phyloP scores from a whole-genome alignment of 441 rosid genomes.

The Syzygium syzygioides region DNA sequence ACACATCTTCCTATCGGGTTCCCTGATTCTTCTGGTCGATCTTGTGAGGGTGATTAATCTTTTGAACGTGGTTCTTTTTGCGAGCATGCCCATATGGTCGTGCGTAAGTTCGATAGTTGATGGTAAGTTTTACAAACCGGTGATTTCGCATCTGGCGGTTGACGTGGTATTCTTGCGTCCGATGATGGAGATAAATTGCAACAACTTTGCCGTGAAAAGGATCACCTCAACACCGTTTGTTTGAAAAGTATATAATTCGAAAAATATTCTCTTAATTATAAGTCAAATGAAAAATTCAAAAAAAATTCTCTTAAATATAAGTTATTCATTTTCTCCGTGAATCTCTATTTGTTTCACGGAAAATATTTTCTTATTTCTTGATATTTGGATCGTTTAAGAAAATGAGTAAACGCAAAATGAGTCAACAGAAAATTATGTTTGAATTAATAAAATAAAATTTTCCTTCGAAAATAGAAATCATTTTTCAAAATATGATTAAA shows the following conservation, averaged over 20 bases:
- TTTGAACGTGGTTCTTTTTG: background rate
- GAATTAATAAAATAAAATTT: too few species aligned
- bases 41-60: background rate
- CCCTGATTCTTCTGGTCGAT: background rate
- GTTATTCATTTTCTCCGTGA: too few species aligned
- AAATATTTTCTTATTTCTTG: too few species aligned
- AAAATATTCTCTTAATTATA: background rate
- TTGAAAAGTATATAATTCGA: fast-evolving
- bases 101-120: background rate
- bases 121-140: background rate
- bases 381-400: too few species aligned
- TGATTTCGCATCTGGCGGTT: background rate
- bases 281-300: too few species aligned
- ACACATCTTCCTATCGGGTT: background rate
- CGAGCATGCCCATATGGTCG: background rate
- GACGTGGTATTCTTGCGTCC: background rate
- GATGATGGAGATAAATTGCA: background rate
- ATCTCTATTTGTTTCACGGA: too few species aligned
- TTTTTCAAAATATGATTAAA: too few species aligned
- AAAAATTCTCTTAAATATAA: too few species aligned
- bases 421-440: too few species aligned
- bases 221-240: too few species aligned
- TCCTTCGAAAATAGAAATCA: too few species aligned
- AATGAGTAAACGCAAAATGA: too few species aligned
- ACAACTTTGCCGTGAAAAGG: background rate